Evolutionary conservation across 2,329 filamentous ascomycete genomes (phyloP).

Genomic region (Fusarium falciforme): DNA sequence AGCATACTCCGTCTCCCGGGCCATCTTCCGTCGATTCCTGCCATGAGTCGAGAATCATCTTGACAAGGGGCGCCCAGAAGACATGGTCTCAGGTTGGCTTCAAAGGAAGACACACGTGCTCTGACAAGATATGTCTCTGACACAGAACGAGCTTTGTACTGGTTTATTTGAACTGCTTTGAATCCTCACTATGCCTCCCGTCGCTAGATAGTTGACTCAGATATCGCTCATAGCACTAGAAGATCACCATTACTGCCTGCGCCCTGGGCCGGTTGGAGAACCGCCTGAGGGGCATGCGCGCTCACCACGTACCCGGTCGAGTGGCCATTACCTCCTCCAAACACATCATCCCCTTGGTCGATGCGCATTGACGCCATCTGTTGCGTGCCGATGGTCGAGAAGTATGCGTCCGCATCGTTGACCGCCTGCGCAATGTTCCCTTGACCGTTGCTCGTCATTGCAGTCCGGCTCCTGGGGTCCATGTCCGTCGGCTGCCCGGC

Average conservation of each 20-base stretch:
- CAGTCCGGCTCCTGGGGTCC: slow-evolving; percentile 54
- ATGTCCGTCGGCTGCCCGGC: slow-evolving; percentile 64
- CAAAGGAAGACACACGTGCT: background rate
- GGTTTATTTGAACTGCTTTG: slow-evolving; percentile 7
- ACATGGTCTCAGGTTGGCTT: slow-evolving; percentile 2
- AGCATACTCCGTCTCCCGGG: slow-evolving; percentile 16
- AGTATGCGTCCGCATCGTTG: slow-evolving; percentile 89
- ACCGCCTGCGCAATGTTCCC: slow-evolving; percentile 76
- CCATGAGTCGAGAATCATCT: slow-evolving; percentile 8
- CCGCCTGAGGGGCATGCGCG: slow-evolving; percentile 81
- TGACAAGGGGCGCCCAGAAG: background rate
- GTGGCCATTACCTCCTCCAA: slow-evolving; percentile 67
- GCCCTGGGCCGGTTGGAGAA: slow-evolving; percentile 76
- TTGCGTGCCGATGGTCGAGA: slow-evolving; percentile 79
- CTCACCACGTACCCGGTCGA: slow-evolving; percentile 78
- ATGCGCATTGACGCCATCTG: slow-evolving; percentile 80
- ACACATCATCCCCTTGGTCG: slow-evolving; percentile 70
- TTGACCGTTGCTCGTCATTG: slow-evolving; percentile 42
- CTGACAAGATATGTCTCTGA: background rate
- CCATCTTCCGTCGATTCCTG: slow-evolving; percentile 16
- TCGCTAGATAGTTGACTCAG: slow-evolving; percentile 29
- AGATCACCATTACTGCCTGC: slow-evolving; percentile 77
- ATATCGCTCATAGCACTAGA: slow-evolving; percentile 66
- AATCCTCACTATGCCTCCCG: slow-evolving; percentile 25
- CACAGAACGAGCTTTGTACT: background rate